Percentiles rank a stretch among this genome's conserved stretches.
Conservation (phyloP, 202 grass and related monocot genomes). For the Musa balbisiana region DNA sequence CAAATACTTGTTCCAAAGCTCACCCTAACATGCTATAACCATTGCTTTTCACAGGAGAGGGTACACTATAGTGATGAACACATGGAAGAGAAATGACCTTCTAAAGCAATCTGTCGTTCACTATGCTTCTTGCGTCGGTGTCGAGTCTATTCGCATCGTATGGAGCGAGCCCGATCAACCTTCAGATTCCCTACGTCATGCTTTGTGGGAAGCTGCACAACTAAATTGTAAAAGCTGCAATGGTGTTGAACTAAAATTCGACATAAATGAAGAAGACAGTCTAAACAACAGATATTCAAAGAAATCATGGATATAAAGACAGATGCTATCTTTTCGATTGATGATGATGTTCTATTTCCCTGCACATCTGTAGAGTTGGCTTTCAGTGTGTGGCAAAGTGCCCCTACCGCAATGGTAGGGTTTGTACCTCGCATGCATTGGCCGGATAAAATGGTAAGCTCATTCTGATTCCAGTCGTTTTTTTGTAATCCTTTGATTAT, state of each 20-base stretch:
- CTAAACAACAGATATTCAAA: constrained; percentile 94
- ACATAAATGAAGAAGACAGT: constrained; percentile 51
- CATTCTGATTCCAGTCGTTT: too few species aligned
- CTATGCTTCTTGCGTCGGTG: constrained; percentile 59
- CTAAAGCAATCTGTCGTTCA: constrained; percentile 46
- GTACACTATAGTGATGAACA: constrained; percentile 75
- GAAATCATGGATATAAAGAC: constrained; percentile 36
- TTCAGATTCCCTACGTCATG: constrained; percentile 31
- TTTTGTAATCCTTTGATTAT: too few species aligned
- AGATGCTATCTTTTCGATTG: constrained; percentile 78
- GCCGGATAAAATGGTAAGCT: constrained; percentile 33
- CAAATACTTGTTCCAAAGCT: too few species aligned
- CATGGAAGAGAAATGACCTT: constrained; percentile 72
- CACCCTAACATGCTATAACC: too few species aligned
- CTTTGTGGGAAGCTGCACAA: constrained; percentile 16
- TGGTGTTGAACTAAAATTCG: constrained; percentile 39
- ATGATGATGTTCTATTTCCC: constrained; percentile 78
- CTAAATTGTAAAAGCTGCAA: constrained; percentile 5
- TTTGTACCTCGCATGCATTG: constrained; percentile 90
- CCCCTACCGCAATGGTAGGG: constrained; percentile 62
- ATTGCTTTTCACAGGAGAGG: constrained; percentile 21
- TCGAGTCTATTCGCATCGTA: constrained; percentile 57
- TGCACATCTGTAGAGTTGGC: constrained; percentile 75
- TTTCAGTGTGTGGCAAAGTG: constrained; percentile 62
- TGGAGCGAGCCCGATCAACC: constrained; percentile 79